Evolutionary conservation across 2,329 filamentous ascomycete genomes (phyloP).

Genomic region (Didymellaceae sp.): DNA sequence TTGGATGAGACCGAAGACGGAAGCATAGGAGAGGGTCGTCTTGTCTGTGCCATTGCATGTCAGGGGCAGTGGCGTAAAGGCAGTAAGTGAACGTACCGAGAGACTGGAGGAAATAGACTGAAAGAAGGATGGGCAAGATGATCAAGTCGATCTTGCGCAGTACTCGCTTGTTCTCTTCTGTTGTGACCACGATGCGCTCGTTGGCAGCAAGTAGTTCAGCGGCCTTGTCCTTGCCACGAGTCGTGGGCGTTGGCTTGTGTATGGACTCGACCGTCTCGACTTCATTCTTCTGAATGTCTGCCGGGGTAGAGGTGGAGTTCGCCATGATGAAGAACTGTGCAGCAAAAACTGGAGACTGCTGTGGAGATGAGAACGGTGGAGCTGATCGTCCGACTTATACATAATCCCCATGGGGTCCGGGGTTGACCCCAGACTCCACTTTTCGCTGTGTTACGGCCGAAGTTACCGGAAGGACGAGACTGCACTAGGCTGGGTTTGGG

Average conservation of each 20-base stretch:
- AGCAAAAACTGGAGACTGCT: slow-evolving; percentile 7
- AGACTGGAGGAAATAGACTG: slow-evolving; percentile 66
- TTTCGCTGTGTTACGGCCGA: slow-evolving; percentile 22
- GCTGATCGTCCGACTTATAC: slow-evolving; percentile 8
- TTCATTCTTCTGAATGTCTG: slow-evolving; percentile 31
- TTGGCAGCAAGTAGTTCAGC: slow-evolving; percentile 57
- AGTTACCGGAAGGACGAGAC: slow-evolving; percentile 14
- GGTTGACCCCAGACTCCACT: not conserved
- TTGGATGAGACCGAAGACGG: slow-evolving; percentile 67
- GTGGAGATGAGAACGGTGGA: slow-evolving; percentile 16
- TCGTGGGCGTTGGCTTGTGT: slow-evolving; percentile 25
- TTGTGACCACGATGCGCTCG: slow-evolving; percentile 55
- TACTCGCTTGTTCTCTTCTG: slow-evolving; percentile 60
- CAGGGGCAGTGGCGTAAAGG: not conserved
- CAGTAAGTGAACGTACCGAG: not conserved
- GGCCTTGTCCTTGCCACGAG: slow-evolving; percentile 54
- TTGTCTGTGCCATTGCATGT: slow-evolving; percentile 61
- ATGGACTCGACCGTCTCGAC: slow-evolving; percentile 37
- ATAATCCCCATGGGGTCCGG: not conserved
- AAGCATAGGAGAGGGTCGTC: slow-evolving; percentile 66
- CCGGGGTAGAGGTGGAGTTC: slow-evolving; percentile 16
- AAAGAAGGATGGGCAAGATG: slow-evolving; percentile 62
- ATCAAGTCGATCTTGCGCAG: slow-evolving; percentile 58
- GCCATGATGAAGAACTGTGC: slow-evolving; percentile 21
- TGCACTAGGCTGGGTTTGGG: not conserved